Conservation (phyloP, 352 stramenopile species). For the Globisporangium nagaii region DNA sequence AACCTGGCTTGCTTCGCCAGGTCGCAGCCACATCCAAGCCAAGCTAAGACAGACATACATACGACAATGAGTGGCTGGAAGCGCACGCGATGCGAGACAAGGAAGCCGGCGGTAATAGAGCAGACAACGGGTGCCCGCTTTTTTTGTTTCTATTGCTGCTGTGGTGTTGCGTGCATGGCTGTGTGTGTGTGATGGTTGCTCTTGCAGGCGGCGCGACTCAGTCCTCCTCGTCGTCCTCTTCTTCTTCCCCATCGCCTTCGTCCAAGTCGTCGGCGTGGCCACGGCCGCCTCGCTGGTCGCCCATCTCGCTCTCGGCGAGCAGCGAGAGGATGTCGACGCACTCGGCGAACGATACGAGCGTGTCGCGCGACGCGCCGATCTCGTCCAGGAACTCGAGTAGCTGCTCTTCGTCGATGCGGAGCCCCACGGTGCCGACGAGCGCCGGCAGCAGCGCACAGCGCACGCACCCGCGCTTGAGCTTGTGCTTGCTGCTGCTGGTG, state of each 20-base stretch:
- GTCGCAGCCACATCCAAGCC: background rate
- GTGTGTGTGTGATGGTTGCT: background rate
- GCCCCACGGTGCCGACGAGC: slow-evolving; percentile 37
- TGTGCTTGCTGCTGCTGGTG: slow-evolving; percentile 9
- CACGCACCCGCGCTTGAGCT: slow-evolving; percentile 39
- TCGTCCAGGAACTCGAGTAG: slow-evolving; percentile 60
- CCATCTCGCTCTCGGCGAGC: slow-evolving; percentile 47
- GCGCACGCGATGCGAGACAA: background rate
- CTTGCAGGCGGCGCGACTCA: no score
- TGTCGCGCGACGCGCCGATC: slow-evolving; percentile 59
- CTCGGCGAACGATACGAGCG: slow-evolving; percentile 77
- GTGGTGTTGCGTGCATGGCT: background rate
- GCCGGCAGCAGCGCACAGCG: slow-evolving; percentile 35
- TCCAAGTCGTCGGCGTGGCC: slow-evolving; percentile 19
- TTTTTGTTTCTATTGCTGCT: background rate
- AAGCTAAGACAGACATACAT: background rate
- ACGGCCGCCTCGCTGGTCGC: background rate
- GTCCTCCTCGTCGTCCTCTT: slow-evolving; percentile 9
- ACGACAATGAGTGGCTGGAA: no score
- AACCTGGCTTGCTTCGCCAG: no score
- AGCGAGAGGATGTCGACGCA: slow-evolving; percentile 84
- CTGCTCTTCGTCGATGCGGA: slow-evolving; percentile 31
- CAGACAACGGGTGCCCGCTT: background rate
- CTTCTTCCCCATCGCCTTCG: slow-evolving; percentile 17
- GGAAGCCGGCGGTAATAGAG: background rate